Evolutionary conservation across 371 early-diverging fungal species (phyloP), one percentile per base, ranked within the genome.

Genomic region (Batrachochytrium dendrobatidis): DNA sequence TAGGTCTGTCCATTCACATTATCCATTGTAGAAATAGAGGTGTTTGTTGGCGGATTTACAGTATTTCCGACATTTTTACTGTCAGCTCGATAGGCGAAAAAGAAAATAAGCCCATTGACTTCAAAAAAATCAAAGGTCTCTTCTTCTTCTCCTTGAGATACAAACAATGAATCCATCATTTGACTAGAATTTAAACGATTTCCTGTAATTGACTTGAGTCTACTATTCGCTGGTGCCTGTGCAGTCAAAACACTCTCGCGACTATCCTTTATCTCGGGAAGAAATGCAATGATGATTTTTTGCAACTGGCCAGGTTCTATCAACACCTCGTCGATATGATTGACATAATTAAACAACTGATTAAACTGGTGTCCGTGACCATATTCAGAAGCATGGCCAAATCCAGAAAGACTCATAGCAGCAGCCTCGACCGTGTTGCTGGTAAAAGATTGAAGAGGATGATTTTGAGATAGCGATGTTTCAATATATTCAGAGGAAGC

Each of bases 261-360:
- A 30, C 53, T 25, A 17, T 58, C 68, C 17, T 35, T 60, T 24
- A 68, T 58, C 30, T 78, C 77, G 0, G 93, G 91, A 31, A 92
- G 63, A 65, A 91, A 90, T 0, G 84, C 86, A 10, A 91, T 67
- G 43, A 93, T 85, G 35, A 93, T 66, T 15, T 80, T 68, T 39
- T 78, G 76, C 0, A 80, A 72, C 59, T 87, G 69, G 7, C 77
- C 74, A 2, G 90, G 84, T 4, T 72, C 69, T 12, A 93, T 68
- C n/a, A 70, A 68, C 8, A 91, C 66, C 60, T 90, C 81, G 56
- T 89, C 86, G 46, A 92, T 83, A 60, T 87, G 83, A 55, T 89
- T 86, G 63, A 93, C 91, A 61, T 83, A 85, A 60, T 93, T 93
- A 69, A 91, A 93, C 0, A 93, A 77, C 61, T 91, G 88, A 62